Percentiles rank a stretch among this genome's conserved stretches.
Conservation (phyloP, 179 eudicot species). For the Beta macrorhiza region DNA sequence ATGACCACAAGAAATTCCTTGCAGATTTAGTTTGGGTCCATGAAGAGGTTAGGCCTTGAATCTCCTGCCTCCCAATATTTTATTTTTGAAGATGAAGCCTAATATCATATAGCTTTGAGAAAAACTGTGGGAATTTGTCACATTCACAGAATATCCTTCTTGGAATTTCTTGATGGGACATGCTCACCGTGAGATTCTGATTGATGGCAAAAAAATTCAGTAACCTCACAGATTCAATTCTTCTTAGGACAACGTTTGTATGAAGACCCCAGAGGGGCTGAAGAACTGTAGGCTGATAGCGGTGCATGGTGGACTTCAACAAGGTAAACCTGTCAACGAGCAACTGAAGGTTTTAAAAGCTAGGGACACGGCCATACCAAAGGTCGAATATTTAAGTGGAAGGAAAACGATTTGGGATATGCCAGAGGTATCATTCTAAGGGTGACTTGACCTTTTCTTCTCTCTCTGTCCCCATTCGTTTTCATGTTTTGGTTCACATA, state of each 20-base stretch:
- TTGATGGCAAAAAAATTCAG: neutral
- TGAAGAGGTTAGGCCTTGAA: constrained; percentile 62
- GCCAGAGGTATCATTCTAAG: constrained; percentile 54
- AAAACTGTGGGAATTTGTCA: neutral
- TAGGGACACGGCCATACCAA: constrained; percentile 66
- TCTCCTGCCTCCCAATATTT: neutral
- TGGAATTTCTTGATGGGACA: neutral
- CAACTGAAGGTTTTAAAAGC: constrained; percentile 63
- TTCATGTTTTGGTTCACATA: neutral
- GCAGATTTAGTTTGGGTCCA: constrained; percentile 87
- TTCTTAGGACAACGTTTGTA: constrained; percentile 60
- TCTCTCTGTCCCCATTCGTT: neutral
- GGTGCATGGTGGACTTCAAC: constrained; percentile 81
- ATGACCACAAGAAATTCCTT: constrained; percentile 85
- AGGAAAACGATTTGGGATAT: constrained; percentile 78
- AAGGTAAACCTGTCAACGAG: constrained; percentile 53
- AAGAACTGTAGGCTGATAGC: constrained; percentile 71
- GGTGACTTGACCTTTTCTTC: neutral
- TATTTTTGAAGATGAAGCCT: neutral
- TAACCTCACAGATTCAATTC: neutral
- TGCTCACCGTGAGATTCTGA: neutral
- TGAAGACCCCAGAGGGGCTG: constrained; percentile 62
- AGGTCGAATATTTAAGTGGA: constrained; percentile 73
- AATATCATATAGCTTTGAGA: neutral
- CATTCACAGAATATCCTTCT: neutral